A percentile compares a stretch with the other conserved stretches of the same genome.
Evolutionary conservation across 169 alveolate species (phyloP).

Genomic region (Cryptosporidium viatorum): DNA sequence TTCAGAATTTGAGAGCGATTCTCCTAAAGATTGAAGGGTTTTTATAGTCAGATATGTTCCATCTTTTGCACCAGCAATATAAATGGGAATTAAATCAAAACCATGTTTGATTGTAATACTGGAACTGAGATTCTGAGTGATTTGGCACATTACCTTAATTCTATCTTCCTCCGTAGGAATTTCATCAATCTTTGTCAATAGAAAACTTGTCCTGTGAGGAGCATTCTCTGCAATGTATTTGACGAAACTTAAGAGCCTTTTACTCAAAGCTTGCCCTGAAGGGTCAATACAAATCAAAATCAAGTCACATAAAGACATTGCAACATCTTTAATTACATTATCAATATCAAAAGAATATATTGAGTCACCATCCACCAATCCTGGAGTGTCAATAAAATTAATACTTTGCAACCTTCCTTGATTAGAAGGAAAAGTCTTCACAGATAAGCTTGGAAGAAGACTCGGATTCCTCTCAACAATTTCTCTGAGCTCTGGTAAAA

Average conservation of each 20-base stretch:
- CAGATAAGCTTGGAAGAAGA: slow-evolving; percentile 76
- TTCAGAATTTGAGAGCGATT: not conserved
- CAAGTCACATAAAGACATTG: slow-evolving; percentile 79
- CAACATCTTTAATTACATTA: slow-evolving; percentile 78
- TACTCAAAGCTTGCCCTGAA: slow-evolving; percentile 82
- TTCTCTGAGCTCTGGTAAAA: slow-evolving; percentile 80
- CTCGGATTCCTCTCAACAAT: slow-evolving; percentile 77
- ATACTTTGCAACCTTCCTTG: slow-evolving; percentile 56
- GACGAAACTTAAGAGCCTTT: slow-evolving; percentile 79
- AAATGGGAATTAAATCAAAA: slow-evolving; percentile 78
- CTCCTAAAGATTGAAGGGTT: slow-evolving; percentile 2
- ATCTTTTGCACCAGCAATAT: slow-evolving; percentile 77
- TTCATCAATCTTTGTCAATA: slow-evolving; percentile 81
- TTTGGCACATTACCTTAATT: slow-evolving; percentile 78
- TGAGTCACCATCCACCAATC: slow-evolving; percentile 83
- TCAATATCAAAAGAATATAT: slow-evolving; percentile 81
- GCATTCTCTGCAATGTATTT: slow-evolving; percentile 77
- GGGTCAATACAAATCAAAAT: slow-evolving; percentile 84
- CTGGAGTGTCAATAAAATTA: slow-evolving; percentile 87
- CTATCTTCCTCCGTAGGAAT: slow-evolving; percentile 79
- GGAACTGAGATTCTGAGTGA: slow-evolving; percentile 76
- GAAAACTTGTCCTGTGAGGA: slow-evolving; percentile 77
- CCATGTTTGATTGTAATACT: slow-evolving; percentile 75
- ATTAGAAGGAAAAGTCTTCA: slow-evolving; percentile 75
- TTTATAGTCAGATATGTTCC: slow-evolving; percentile 59